Base-by-base conservation (phyloP, 2,329 filamentous ascomycete species). In the Akanthomyces dipterigenus region DNA sequence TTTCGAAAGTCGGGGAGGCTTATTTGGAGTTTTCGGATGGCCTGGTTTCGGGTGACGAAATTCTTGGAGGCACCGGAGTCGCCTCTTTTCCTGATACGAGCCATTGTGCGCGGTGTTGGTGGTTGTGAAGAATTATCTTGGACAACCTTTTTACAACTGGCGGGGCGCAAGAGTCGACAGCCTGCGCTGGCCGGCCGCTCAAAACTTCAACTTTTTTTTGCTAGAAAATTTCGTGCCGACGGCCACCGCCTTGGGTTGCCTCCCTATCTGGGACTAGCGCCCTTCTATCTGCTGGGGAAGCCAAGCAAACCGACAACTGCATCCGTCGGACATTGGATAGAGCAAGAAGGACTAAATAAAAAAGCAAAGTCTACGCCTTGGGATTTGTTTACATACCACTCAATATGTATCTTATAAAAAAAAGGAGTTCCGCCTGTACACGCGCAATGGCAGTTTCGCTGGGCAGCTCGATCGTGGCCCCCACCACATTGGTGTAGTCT, bases 41-140 rank as follows among this genome's bases (percentile, higher is more conserved):
- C 95, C 80, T 97, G 92, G 46, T 93, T 97, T 75, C 95, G 86
- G 62, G 95, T 99, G 70, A 99, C 92, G 81, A 93, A 99, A 84
- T 99, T 99, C 80, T 95, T 96, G 79, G 93, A 92, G 76, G 91
- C 89, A 75, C 95, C 95, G 73, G 93, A 83, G 75, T 90, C 87
- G 73, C 93, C 93, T 80, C 93, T 97, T 83, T 91, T 96, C 87
- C 95, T 96, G 70, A 93, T 88, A 70, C 86, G 87, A 61, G 79
- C 85, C 91, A 96, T 84, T 67, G 65, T 18, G 38, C 58, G 42
- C n/a, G 58, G 50, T 55, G 31, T 16, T 48, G 14, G 50, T 55
- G 58, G 58, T 55, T 61, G 58, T 50, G 45, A 62, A 61, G 46
- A 46, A 20, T 60, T 40, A 42, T 28, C 58, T 28, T 31, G 50